A percentile compares a stretch with the other conserved stretches of the same genome.
These are phyloP conservation scores for Neurospora sp. DNA, from an alignment of 495 filamentous ascomycete genomes.

Conservation along the genomic window DNA sequence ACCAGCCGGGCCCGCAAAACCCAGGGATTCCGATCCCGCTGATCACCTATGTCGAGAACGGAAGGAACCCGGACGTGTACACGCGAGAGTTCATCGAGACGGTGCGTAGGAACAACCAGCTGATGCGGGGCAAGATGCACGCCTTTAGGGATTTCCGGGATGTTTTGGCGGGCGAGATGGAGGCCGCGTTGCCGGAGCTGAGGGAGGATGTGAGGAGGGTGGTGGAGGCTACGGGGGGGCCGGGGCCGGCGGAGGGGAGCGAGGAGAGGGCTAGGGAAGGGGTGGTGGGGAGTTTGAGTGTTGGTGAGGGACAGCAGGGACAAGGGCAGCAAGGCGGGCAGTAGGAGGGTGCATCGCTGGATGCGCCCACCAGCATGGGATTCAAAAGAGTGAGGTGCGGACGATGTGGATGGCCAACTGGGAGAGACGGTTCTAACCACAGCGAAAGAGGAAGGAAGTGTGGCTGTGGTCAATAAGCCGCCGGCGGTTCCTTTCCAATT, in stretches of 20 bases:
- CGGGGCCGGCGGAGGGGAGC: not conserved
- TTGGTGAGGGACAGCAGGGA: not conserved
- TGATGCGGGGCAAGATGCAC: constrained; percentile 69
- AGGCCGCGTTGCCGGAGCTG: constrained; percentile 66
- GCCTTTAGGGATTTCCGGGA: constrained; percentile 76
- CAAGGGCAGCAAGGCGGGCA: not conserved
- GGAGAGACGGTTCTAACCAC: not conserved
- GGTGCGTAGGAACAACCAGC: constrained; percentile 73
- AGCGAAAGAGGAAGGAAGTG: not conserved
- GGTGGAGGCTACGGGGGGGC: constrained; percentile 34
- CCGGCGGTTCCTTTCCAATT: not conserved
- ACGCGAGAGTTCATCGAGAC: constrained; percentile 94
- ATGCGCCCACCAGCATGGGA: not conserved
- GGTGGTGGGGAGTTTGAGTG: not conserved
- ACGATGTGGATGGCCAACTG: not conserved
- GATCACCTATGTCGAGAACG: constrained; percentile 83
- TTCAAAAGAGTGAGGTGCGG: not conserved
- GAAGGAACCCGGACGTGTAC: constrained; percentile 96
- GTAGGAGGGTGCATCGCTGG: not conserved
- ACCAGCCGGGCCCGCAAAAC: not conserved
- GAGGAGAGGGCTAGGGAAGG: not conserved
- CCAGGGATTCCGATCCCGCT: constrained; percentile 70
- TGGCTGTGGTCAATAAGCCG: not conserved
- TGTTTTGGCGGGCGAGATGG: constrained; percentile 72
- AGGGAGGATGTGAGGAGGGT: constrained; percentile 57